A percentile compares a stretch with the other conserved stretches of the same genome.
phyloP scores from a whole-genome alignment of 1,284 basidiomycete genomes.

The Rhodotorula sp. region DNA sequence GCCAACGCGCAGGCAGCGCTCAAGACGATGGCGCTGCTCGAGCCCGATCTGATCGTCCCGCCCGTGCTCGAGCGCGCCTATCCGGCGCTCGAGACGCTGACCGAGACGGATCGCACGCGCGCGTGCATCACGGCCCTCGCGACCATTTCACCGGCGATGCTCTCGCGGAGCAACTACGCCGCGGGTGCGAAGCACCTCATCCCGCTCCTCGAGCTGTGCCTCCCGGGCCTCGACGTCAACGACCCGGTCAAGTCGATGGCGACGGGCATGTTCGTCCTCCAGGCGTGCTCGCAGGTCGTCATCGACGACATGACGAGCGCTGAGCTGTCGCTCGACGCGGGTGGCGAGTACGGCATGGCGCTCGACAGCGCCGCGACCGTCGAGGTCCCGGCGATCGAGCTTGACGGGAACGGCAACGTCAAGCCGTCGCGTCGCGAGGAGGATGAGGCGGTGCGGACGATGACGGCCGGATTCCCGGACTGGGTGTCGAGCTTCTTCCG shows the following conservation, averaged over 20 bases:
- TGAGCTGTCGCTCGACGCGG: conserved; percentile 31
- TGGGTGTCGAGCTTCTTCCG: conserved; percentile 89
- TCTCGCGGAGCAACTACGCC: conserved; percentile 71
- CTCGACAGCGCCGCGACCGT: background rate
- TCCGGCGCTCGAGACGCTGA: conserved; percentile 85
- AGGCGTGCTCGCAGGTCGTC: conserved; percentile 59
- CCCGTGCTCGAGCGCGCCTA: conserved; percentile 89
- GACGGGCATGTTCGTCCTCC: conserved; percentile 47
- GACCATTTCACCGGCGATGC: conserved; percentile 73
- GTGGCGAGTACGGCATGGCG: conserved; percentile 9
- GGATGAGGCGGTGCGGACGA: conserved; percentile 69
- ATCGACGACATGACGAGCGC: conserved; percentile 71
- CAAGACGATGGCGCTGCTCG: conserved; percentile 73
- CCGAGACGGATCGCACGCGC: conserved; percentile 90
- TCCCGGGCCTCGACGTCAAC: conserved; percentile 93
- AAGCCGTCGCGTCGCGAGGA: conserved; percentile 69
- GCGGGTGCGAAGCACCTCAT: conserved; percentile 86
- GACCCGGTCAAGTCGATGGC: conserved; percentile 85
- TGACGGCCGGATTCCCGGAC: conserved; percentile 77
- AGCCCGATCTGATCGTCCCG: conserved; percentile 86
- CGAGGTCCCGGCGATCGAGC: conserved; percentile 34
- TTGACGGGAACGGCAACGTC: conserved; percentile 52
- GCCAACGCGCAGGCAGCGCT: conserved; percentile 61
- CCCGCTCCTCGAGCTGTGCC: conserved; percentile 82
- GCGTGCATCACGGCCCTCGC: conserved; percentile 87